phyloP scores from a whole-genome alignment of 2,329 filamentous ascomycete genomes.

The Penicillium sp. region DNA sequence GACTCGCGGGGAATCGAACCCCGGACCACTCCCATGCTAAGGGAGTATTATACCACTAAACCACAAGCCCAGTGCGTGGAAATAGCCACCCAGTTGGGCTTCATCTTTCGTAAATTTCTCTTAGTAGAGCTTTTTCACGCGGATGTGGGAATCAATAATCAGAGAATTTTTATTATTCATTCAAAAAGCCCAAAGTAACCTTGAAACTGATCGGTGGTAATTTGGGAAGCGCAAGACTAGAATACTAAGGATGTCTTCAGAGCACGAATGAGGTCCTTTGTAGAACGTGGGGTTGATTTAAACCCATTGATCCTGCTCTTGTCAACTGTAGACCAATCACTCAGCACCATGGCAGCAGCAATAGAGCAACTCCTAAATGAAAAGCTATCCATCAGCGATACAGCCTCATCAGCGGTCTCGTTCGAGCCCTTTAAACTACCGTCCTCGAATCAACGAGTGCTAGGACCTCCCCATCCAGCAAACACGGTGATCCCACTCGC shows the following conservation, averaged over 20 bases:
- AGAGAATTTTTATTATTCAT: no score
- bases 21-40: conserved; percentile 51
- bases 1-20: conserved; percentile 52
- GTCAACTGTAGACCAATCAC: not conserved
- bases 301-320: not conserved
- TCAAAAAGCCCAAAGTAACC: no score
- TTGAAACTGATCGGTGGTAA: no score
- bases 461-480: conserved; percentile 41
- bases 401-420: not conserved
- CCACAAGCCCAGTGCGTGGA: conserved; percentile 35
- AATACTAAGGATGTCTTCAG: no score
- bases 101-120: not conserved
- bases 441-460: conserved; percentile 41
- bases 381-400: not conserved
- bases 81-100: not conserved
- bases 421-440: not conserved
- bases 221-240: no score
- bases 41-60: conserved; percentile 52
- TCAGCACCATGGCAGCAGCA: not conserved
- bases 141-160: no score
- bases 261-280: not conserved
- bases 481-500: conserved; percentile 44
- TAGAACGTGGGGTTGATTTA: not conserved
- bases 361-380: not conserved
- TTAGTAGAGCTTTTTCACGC: no score